phyloP scores from a whole-genome alignment of 2,329 filamentous ascomycete genomes.

The Colletotrichum filicis region DNA sequence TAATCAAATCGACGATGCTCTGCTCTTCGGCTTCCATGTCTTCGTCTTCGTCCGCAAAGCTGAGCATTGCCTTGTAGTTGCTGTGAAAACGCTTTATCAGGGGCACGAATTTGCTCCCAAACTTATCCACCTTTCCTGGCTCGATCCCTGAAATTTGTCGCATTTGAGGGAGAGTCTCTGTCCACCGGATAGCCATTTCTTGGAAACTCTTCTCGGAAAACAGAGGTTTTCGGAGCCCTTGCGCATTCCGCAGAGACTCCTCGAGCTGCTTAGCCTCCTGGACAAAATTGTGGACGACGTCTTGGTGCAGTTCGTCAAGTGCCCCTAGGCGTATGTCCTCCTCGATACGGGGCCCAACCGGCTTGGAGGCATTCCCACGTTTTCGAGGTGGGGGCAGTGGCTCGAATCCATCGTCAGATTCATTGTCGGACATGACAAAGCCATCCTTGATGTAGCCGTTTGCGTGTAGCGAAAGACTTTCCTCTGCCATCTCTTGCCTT shows the following conservation, averaged over 20 bases:
- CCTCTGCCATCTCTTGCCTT: conserved; percentile 47
- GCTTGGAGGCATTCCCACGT: conserved; percentile 28
- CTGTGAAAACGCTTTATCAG: conserved; percentile 62
- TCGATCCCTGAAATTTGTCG: conserved; percentile 71
- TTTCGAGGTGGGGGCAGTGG: conserved; percentile 47
- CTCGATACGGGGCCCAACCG: conserved; percentile 69
- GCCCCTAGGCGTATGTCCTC: conserved; percentile 63
- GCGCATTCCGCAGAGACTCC: conserved; percentile 69
- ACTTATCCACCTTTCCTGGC: conserved; percentile 67
- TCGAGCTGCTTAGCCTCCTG: conserved; percentile 68
- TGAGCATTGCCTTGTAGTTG: conserved; percentile 63
- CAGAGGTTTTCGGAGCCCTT: conserved; percentile 65
- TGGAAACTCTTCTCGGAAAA: conserved; percentile 78
- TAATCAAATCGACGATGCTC: conserved; percentile 67
- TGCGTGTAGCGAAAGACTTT: conserved; percentile 49
- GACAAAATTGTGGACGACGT: conserved; percentile 74
- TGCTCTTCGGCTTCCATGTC: conserved; percentile 36
- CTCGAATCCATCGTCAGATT: conserved; percentile 59
- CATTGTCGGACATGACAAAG: conserved; percentile 58
- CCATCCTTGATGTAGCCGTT: conserved; percentile 61
- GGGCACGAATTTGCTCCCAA: conserved; percentile 70
- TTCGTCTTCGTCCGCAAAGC: conserved; percentile 37
- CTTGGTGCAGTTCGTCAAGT: conserved; percentile 69
- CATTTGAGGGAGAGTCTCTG: conserved; percentile 71
- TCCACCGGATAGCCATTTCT: conserved; percentile 79